phyloP scores from a whole-genome alignment of 2,329 filamentous ascomycete species.

The Neodidymelliopsis sp. region DNA sequence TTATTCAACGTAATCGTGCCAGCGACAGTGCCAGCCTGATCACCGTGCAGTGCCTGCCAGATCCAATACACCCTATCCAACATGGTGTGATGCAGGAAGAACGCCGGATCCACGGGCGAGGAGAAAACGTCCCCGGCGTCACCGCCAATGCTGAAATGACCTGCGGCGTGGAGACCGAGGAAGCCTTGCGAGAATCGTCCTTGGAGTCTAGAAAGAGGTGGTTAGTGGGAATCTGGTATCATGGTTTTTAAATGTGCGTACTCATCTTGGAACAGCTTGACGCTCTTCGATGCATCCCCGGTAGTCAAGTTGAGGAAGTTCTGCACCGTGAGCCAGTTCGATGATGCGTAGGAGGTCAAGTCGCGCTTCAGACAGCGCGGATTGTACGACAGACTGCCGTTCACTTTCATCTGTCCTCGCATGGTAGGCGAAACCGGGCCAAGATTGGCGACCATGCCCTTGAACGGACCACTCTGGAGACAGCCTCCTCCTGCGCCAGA shows the following conservation, averaged over 20 bases:
- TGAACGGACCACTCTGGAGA: slow-evolving; percentile 31
- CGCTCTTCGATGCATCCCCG: slow-evolving; percentile 57
- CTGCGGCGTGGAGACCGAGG: slow-evolving; percentile 52
- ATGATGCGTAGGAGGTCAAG: slow-evolving; percentile 35
- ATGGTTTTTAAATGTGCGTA: not conserved
- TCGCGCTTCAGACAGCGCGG: slow-evolving; percentile 47
- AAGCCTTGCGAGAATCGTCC: slow-evolving; percentile 24
- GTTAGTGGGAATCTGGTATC: no score
- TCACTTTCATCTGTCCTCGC: slow-evolving; percentile 17
- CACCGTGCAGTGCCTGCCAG: slow-evolving; percentile 50
- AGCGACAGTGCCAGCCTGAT: slow-evolving; percentile 23
- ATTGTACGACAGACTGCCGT: slow-evolving; percentile 28
- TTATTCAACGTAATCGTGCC: slow-evolving; percentile 55
- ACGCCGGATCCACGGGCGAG: slow-evolving; percentile 54
- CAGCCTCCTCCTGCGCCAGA: slow-evolving; percentile 33
- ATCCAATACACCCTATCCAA: slow-evolving; percentile 58
- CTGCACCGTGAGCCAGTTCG: slow-evolving; percentile 21
- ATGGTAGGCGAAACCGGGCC: slow-evolving; percentile 27
- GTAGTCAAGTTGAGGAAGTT: slow-evolving; percentile 56
- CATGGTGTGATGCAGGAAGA: slow-evolving; percentile 56
- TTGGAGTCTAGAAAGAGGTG: slow-evolving; percentile 13
- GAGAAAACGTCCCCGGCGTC: slow-evolving; percentile 53
- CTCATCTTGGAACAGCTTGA: slow-evolving; percentile 46
- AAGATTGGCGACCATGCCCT: slow-evolving; percentile 31
- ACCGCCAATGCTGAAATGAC: slow-evolving; percentile 40